Evolutionary conservation across 2,329 filamentous ascomycete genomes (phyloP), one percentile per base, ranked within the genome.

Genomic region (Capronia epimyces): DNA sequence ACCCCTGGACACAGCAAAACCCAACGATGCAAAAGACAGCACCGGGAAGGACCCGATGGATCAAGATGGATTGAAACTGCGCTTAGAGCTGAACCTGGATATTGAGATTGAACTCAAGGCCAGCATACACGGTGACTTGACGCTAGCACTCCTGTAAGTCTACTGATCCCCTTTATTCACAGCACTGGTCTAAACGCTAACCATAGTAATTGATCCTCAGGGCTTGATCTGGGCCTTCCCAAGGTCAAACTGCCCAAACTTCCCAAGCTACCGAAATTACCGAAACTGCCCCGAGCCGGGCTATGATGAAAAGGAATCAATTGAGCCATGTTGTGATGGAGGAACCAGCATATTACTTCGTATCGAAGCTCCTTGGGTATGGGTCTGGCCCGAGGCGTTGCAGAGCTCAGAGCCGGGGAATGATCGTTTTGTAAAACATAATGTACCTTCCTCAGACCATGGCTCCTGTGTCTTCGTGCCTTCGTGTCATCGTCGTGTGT

Each of bases 51-150:
- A 60, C 48, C 62, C 62, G 60, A 66, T 62, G 61, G 66, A 69
- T 61, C 73, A 75, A 63, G 64, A 69, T 44, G 63, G 72, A 32
- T 68, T 89, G 64, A 83, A 83, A 66, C 69, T 90, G 64, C 79
- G 83, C 31, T 71, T 93, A 18, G 87, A 90, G 65, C 72, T 89
- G 49, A 89, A 90, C 68, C 74, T 93, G 50, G 87, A 93, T 60
- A 78, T 93, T 43, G 87, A 93, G 68, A 87, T 93, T 55, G 84
- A 89, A 62, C 77, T 93, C 55, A 93, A 93, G 75, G 87, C 87
- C 16, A 84, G 84, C 68, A 89, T 93, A 59, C 83, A 89, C 62
- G 89, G 89, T 64, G 89, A 94, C 71, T 71, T 94, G 58, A 89
- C 87, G 27, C 69, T 93, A 58, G 84, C 83, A 58, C 75, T 93